Base-by-base conservation (phyloP, 352 stramenopile species). In the Pythium monospermum region DNA sequence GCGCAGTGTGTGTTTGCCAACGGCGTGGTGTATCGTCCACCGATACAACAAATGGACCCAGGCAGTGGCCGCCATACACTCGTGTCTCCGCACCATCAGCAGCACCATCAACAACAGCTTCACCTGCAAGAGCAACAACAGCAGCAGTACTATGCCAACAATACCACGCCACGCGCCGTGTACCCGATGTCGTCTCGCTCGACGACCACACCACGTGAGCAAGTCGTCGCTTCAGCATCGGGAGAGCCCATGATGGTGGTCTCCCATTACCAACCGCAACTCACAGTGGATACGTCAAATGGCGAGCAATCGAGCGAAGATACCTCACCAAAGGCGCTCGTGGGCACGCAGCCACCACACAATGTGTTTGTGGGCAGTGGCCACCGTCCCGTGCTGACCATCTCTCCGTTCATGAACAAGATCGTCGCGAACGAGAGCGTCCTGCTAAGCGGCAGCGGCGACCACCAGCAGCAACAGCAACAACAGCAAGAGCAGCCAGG, bases 361-460 rank as follows among this genome's bases (percentile, higher is more conserved):
- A 52, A 51, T 22, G 35, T 47, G 39, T 22, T 62, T 18, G 27
- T 41, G 32, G 25, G 33, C 18, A 53, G 42, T 36, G 43, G 47
- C 11, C 73, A 83, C 28, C 71, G 75, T 2, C 69, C 73, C 6
- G 71, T 64, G 3, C 66, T 87, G 27, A 85, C 76, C 23, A 85
- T 87, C 43, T 89, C 75, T 33, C 75, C 73, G 11, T 87, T 70
- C 49, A 87, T 87, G 73, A 85, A 85, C 64, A 85, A 87, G 42
- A 73, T 79, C 19, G 70, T 62, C 8, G 64, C 69, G 2, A 53
- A 52, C 13, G 48, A 81, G n/a, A n/a, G n/a, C n/a, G n/a, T n/a
- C n/a, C n/a, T n/a, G n/a, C n/a, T n/a, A n/a, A n/a, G n/a, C n/a
- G n/a, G n/a, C n/a, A n/a, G n/a, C n/a, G 37, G 32, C 49, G 28